Evolutionary conservation across 768 basidiomycete species (phyloP).

Genomic region (Pleurotus platypus): DNA sequence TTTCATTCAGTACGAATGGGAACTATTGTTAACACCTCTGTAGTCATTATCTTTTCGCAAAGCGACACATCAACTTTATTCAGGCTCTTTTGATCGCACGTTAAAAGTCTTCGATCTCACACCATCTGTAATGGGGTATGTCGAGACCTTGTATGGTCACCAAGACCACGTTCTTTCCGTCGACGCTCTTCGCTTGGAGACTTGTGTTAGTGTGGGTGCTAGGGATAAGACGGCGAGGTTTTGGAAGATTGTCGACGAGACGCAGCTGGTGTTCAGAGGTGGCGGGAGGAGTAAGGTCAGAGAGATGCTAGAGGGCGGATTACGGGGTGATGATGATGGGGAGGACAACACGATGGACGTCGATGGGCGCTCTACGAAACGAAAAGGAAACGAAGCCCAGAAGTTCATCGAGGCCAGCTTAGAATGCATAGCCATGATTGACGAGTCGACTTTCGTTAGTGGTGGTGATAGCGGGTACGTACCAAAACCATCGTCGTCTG

Average conservation of each 20-base stretch:
- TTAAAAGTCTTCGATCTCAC: constrained; percentile 80
- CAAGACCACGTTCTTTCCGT: constrained; percentile 82
- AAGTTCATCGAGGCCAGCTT: constrained; percentile 87
- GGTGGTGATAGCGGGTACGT: constrained; percentile 96
- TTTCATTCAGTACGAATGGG: neutral
- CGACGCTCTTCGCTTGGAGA: constrained; percentile 80
- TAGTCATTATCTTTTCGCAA: constrained; percentile 77
- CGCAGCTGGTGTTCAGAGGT: constrained; percentile 92
- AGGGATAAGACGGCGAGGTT: constrained; percentile 89
- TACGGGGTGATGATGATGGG: constrained; percentile 59
- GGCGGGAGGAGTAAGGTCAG: constrained; percentile 82
- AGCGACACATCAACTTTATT: constrained; percentile 70
- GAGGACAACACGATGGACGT: constrained; percentile 30
- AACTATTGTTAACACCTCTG: constrained; percentile 3
- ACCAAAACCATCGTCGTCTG: neutral
- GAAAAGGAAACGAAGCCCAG: constrained; percentile 29
- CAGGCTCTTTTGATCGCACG: constrained; percentile 82
- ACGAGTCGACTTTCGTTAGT: constrained; percentile 88
- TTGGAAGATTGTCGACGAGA: constrained; percentile 97
- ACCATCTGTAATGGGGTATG: constrained; percentile 79
- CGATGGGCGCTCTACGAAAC: constrained; percentile 21
- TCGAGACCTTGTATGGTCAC: constrained; percentile 96
- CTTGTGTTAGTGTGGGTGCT: constrained; percentile 83
- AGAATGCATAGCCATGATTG: constrained; percentile 92
- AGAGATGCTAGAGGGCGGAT: constrained; percentile 77